These are phyloP conservation scores for Ceriops decandra DNA, from an alignment of 345 rosid genomes.

Conservation along the genomic window DNA sequence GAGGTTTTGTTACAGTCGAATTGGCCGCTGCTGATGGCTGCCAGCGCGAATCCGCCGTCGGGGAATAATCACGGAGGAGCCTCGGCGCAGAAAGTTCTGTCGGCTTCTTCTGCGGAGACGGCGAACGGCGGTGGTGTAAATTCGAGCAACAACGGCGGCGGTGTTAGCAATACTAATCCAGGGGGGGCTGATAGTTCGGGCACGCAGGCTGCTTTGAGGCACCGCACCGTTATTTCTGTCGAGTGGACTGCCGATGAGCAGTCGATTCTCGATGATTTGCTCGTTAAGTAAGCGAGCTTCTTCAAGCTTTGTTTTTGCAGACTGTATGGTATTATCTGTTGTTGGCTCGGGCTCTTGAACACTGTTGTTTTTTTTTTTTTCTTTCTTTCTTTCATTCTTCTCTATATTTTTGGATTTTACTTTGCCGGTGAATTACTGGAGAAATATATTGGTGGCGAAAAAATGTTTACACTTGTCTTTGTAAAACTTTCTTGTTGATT, in stretches of 20 bases:
- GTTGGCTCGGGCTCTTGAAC: too few species aligned
- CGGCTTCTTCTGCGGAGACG: constrained; percentile 29
- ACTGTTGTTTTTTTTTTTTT: too few species aligned
- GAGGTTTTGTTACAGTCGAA: too few species aligned
- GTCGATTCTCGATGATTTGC: constrained; percentile 64
- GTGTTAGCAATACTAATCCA: constrained; percentile 12
- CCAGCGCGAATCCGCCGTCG: constrained; percentile 60
- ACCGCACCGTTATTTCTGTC: constrained; percentile 58
- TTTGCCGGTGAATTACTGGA: too few species aligned
- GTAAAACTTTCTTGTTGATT: too few species aligned
- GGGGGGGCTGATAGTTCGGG: constrained; percentile 32
- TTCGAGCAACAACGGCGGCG: constrained; percentile 43
- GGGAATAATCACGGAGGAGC: constrained; percentile 45
- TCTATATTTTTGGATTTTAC: too few species aligned
- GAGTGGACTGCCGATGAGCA: constrained; percentile 75
- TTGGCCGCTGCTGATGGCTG: constrained; percentile 43
- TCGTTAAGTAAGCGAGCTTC: constrained; percentile 37
- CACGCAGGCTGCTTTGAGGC: constrained; percentile 49
- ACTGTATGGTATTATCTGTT: not conserved
- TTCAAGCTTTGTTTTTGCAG: not conserved
- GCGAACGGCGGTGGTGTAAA: constrained; percentile 45
- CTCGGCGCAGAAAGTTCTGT: constrained; percentile 36
- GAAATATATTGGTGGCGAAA: too few species aligned
- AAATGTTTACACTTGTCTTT: too few species aligned
- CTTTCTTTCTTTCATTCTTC: too few species aligned